Percentiles rank a stretch among this genome's conserved stretches.
These are phyloP conservation scores for Cladophialophora psammophila DNA, from an alignment of 2,329 filamentous ascomycete species.

Conservation along the genomic window DNA sequence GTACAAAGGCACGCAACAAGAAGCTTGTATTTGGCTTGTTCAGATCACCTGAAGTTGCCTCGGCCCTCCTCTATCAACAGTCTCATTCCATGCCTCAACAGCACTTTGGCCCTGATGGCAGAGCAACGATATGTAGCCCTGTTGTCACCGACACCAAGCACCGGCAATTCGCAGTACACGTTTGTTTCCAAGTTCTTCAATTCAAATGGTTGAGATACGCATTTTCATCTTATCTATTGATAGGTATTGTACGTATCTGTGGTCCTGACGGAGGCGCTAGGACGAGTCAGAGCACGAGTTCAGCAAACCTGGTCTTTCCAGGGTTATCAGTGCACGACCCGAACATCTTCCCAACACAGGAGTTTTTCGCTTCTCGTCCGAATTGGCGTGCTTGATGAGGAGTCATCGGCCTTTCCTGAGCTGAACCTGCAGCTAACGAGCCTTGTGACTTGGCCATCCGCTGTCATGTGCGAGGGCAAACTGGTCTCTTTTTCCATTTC, in stretches of 20 bases:
- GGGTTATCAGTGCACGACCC: not conserved
- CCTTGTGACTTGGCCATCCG: not conserved
- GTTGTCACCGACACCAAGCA: too few relatives aligned
- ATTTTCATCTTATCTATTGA: not conserved
- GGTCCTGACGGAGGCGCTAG: not conserved
- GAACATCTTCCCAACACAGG: not conserved
- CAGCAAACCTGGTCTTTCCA: not conserved
- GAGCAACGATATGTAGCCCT: too few relatives aligned
- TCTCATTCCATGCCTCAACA: too few relatives aligned
- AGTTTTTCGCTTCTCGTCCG: not conserved
- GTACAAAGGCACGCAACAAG: too few relatives aligned
- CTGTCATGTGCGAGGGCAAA: not conserved
- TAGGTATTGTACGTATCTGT: not conserved
- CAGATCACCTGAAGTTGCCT: too few relatives aligned
- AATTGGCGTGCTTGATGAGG: not conserved
- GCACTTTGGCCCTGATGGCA: too few relatives aligned
- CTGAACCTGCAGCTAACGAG: constrained; percentile 7
- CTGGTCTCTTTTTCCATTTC: not conserved
- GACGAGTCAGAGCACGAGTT: not conserved
- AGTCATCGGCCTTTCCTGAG: not conserved
- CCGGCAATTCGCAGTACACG: too few relatives aligned
- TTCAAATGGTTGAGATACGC: not conserved
- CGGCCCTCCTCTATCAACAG: too few relatives aligned
- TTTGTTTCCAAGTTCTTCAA: not conserved
- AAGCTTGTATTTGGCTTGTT: too few relatives aligned